A percentile compares a stretch with the other conserved stretches of the same genome.
Conservation (phyloP, 2,329 filamentous ascomycete species). For the Botrytis deweyae region DNA sequence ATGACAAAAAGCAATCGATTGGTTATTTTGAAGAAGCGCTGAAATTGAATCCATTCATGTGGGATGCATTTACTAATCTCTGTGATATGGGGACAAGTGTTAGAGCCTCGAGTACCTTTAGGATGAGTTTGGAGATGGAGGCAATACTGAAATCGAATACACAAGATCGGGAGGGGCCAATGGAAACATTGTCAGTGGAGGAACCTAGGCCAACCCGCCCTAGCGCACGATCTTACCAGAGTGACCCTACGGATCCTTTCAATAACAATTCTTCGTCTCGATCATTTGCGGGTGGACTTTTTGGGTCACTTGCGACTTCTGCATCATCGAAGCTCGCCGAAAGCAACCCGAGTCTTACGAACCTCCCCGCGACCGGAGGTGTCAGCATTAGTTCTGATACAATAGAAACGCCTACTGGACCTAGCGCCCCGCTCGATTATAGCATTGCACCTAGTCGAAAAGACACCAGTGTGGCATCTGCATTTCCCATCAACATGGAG, state of each 20-base stretch:
- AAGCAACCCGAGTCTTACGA: conserved; percentile 40
- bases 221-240: conserved; percentile 28
- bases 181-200: background rate
- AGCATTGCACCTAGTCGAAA: conserved; percentile 33
- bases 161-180: conserved; percentile 24
- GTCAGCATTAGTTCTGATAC: conserved; percentile 49
- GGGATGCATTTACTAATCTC: conserved; percentile 89
- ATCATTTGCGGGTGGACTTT: conserved; percentile 36
- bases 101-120: conserved; percentile 83
- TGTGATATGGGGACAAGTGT: conserved; percentile 85
- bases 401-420: conserved; percentile 62
- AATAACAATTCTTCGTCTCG: conserved; percentile 36
- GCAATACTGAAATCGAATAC: conserved; percentile 44
- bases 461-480: conserved; percentile 34
- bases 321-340: conserved; percentile 40
- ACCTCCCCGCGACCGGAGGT: conserved; percentile 37
- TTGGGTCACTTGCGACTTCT: conserved; percentile 33
- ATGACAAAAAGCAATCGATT: conserved; percentile 79
- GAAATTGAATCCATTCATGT: conserved; percentile 92
- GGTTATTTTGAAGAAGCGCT: conserved; percentile 85
- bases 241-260: conserved; percentile 39
- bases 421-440: conserved; percentile 45
- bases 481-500: conserved; percentile 40
- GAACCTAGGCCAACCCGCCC: conserved; percentile 20
- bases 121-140: conserved; percentile 64